Conservation (phyloP, 305 asterid genomes). For the Fraxinus sp. region DNA sequence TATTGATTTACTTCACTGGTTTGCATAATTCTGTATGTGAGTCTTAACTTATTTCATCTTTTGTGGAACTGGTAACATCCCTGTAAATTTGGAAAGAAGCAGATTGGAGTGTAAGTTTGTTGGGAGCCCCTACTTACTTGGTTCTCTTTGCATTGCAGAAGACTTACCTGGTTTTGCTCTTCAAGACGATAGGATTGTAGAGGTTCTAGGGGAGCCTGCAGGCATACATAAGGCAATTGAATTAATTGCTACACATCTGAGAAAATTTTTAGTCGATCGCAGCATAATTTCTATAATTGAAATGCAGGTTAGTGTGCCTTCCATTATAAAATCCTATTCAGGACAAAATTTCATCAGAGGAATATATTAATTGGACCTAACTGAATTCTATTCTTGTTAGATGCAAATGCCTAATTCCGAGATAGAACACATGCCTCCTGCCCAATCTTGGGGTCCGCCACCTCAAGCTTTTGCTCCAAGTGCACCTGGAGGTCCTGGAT, state of each 20-base stretch:
- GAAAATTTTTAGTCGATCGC: constrained; percentile 94
- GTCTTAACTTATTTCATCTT: constrained; percentile 3
- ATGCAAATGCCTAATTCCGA: constrained; percentile 74
- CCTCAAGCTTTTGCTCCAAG: constrained; percentile 70
- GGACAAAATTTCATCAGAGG: neutral
- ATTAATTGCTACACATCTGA: constrained; percentile 76
- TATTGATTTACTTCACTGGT: constrained; percentile 1
- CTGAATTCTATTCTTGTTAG: constrained; percentile 37
- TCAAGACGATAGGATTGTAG: constrained; percentile 93
- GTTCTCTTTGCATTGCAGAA: constrained; percentile 51
- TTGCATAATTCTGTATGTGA: neutral
- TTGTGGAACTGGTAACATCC: constrained; percentile 3
- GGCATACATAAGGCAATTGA: constrained; percentile 80
- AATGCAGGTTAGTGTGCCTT: constrained; percentile 65
- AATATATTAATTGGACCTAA: constrained; percentile 18
- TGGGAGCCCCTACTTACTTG: neutral
- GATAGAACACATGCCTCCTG: constrained; percentile 72
- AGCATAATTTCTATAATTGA: constrained; percentile 77
- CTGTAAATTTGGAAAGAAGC: constrained; percentile 9
- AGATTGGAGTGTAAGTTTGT: neutral
- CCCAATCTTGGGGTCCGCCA: constrained; percentile 85
- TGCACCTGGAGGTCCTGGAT: constrained; percentile 61
- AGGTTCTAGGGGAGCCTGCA: constrained; percentile 85
- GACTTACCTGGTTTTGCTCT: constrained; percentile 85
- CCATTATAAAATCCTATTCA: constrained; percentile 12